Percentiles rank a stretch among this genome's conserved stretches.
These are phyloP conservation scores for Penicillium sclerotigenum DNA, from an alignment of 2,329 filamentous ascomycete species.

Conservation along the genomic window DNA sequence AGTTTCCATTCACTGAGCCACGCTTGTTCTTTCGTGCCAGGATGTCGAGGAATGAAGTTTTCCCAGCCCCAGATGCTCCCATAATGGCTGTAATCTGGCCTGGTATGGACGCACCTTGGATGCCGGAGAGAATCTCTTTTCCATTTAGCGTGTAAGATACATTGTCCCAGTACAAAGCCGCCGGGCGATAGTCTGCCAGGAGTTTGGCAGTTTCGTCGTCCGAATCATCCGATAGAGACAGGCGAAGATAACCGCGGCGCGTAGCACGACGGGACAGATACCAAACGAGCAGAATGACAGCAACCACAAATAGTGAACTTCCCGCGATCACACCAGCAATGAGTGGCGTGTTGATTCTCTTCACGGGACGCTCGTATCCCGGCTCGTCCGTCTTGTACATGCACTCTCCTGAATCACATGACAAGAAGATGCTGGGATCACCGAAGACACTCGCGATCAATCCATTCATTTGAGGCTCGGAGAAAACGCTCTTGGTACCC, in stretches of 20 bases:
- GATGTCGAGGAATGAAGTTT: slow-evolving; percentile 96
- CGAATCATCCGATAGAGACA: slow-evolving; percentile 78
- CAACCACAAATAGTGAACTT: slow-evolving; percentile 83
- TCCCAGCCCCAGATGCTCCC: slow-evolving; percentile 95
- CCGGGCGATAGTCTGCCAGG: slow-evolving; percentile 87
- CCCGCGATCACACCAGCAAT: slow-evolving; percentile 91
- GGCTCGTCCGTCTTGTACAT: slow-evolving; percentile 89
- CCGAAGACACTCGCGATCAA: slow-evolving; percentile 87
- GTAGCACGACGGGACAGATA: slow-evolving; percentile 75
- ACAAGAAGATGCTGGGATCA: slow-evolving; percentile 80
- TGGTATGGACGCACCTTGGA: slow-evolving; percentile 83
- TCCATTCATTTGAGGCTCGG: slow-evolving; percentile 87
- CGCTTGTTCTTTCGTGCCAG: slow-evolving; percentile 96
- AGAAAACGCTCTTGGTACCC: slow-evolving; percentile 69
- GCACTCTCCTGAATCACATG: slow-evolving; percentile 85
- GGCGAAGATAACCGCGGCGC: slow-evolving; percentile 61
- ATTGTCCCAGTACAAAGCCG: slow-evolving; percentile 81
- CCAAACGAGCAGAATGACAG: slow-evolving; percentile 78
- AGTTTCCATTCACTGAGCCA: slow-evolving; percentile 72
- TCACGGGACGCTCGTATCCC: slow-evolving; percentile 81
- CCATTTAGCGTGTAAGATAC: slow-evolving; percentile 84
- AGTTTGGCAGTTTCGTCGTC: slow-evolving; percentile 84
- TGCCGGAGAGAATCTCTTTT: slow-evolving; percentile 74
- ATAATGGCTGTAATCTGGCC: slow-evolving; percentile 98
- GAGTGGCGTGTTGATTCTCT: slow-evolving; percentile 93